Conservation (phyloP, 2,329 filamentous ascomycete species). For the Microdochium trichocladiopsis region DNA sequence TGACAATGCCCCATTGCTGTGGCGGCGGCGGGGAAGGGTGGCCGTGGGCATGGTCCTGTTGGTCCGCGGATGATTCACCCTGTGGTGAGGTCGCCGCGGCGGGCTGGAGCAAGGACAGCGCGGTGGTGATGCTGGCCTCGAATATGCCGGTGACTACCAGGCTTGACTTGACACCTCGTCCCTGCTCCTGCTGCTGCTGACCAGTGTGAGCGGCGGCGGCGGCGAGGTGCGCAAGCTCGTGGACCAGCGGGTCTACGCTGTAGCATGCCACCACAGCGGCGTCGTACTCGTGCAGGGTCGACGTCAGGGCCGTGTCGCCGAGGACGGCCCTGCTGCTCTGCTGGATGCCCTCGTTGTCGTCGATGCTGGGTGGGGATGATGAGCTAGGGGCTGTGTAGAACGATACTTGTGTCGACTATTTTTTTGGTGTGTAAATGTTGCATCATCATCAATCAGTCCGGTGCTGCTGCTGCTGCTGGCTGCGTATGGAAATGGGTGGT, state of each 20-base stretch:
- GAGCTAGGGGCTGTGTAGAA: slow-evolving; percentile 58
- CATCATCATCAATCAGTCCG: no score
- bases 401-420: slow-evolving; percentile 39
- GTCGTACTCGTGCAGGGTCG: slow-evolving; percentile 45
- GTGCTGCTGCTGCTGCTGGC: no score
- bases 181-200: background rate
- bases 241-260: slow-evolving; percentile 73
- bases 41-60: no score
- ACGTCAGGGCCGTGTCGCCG: slow-evolving; percentile 35
- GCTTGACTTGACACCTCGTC: slow-evolving; percentile 18
- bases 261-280: slow-evolving; percentile 87
- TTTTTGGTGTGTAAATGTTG: slow-evolving; percentile 1
- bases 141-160: slow-evolving; percentile 72
- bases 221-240: slow-evolving; percentile 36
- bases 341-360: slow-evolving; percentile 62
- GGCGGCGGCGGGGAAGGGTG: no score
- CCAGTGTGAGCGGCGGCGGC: slow-evolving; percentile 4
- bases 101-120: slow-evolving; percentile 43
- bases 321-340: slow-evolving; percentile 57
- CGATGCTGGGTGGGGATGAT: slow-evolving; percentile 65
- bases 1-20: slow-evolving; percentile 76
- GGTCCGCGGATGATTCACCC: no score
- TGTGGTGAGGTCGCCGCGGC: no score
- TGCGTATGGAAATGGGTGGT: no score
- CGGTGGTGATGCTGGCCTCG: slow-evolving; percentile 67